Base-by-base conservation (phyloP, 2,329 filamentous ascomycete species). In the Septoria petroselini region DNA sequence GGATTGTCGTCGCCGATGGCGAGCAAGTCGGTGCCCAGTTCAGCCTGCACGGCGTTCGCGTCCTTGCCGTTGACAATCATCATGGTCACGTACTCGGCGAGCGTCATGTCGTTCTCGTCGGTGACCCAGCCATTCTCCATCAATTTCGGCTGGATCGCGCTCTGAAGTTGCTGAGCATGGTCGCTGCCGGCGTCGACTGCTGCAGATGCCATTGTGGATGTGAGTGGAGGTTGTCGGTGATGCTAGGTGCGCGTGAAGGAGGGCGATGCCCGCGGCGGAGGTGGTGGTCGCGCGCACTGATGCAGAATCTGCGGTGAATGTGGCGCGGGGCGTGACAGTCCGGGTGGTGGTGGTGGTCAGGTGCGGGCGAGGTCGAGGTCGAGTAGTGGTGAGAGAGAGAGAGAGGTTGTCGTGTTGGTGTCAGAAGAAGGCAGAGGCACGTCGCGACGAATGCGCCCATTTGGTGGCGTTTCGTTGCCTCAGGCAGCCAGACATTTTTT, bases 41-140 rank as follows among this genome's bases (percentile, higher is more conserved):
- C 93, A 35, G 81, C 76, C 7, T 90, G 86, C 58, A 98, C 91
- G 67, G 96, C 86, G 42, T 91, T 83, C 68, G 95, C 85, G 3
- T 86, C 90, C 71, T 95, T 96, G 63, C 91, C 89, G 72, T 96
- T 97, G 55, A 88, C 88, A 25, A 98, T 81, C 91, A 97, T 96
- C 57, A 97, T 82, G 52, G 97, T 86, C 60, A 98, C 93, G 73
- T 97, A 98, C 73, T 98, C 93, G 52, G 90, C 85, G 52, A 98
- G 81, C 30, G 89, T 88, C 18, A 85, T 84, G 69, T 91, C 89
- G 64, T 83, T 81, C 61, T 88, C 86, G 54, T 85, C 86, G 60
- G 85, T 85, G 23, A 86, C 84, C 91, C 93, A 97, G 63, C 91
- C 91, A 59, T 91, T 85, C 72, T 98, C 91, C 52, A 89, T 82